phyloP scores from a whole-genome alignment of 177 flowering plant species.

The Vitis hybrid region DNA sequence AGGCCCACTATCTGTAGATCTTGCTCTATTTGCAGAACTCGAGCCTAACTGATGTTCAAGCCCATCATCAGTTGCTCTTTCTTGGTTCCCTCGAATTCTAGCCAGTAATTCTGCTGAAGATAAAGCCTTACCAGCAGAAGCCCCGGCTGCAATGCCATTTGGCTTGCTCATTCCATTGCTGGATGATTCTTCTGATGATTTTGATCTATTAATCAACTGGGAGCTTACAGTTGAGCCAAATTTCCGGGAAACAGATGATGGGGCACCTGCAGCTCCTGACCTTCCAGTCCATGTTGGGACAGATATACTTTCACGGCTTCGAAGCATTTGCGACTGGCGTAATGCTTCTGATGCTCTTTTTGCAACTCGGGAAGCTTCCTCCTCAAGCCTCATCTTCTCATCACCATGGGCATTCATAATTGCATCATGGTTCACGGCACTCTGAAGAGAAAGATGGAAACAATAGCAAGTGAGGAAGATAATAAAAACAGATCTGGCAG shows the following conservation, averaged over 20 bases:
- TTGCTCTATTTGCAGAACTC: slow-evolving; percentile 26
- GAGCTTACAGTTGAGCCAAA: slow-evolving; percentile 83
- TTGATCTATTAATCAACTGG: slow-evolving; percentile 38
- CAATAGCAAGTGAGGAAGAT: neutral
- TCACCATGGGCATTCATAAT: slow-evolving; percentile 87
- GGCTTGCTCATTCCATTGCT: slow-evolving; percentile 24
- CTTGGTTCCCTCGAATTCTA: slow-evolving; percentile 69
- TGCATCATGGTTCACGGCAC: slow-evolving; percentile 93
- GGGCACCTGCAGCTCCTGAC: slow-evolving; percentile 92
- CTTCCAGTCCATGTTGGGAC: slow-evolving; percentile 99
- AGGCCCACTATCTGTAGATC: slow-evolving; percentile 22
- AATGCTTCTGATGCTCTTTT: slow-evolving; percentile 95
- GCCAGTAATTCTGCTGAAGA: slow-evolving; percentile 79
- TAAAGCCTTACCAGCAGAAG: slow-evolving; percentile 75
- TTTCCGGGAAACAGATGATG: slow-evolving; percentile 61
- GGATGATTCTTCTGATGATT: slow-evolving; percentile 34
- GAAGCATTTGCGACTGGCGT: slow-evolving; percentile 80
- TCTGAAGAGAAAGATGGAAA: slow-evolving; percentile 40
- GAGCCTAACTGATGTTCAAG: slow-evolving; percentile 58
- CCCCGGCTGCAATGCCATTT: slow-evolving; percentile 66
- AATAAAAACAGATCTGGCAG: neutral
- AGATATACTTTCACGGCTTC: slow-evolving; percentile 73
- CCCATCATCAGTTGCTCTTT: slow-evolving; percentile 71
- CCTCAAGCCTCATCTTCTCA: slow-evolving; percentile 86
- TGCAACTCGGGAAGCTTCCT: slow-evolving; percentile 91